phyloP scores from a whole-genome alignment of 306 rosid genomes.

The Alnus rubra region DNA sequence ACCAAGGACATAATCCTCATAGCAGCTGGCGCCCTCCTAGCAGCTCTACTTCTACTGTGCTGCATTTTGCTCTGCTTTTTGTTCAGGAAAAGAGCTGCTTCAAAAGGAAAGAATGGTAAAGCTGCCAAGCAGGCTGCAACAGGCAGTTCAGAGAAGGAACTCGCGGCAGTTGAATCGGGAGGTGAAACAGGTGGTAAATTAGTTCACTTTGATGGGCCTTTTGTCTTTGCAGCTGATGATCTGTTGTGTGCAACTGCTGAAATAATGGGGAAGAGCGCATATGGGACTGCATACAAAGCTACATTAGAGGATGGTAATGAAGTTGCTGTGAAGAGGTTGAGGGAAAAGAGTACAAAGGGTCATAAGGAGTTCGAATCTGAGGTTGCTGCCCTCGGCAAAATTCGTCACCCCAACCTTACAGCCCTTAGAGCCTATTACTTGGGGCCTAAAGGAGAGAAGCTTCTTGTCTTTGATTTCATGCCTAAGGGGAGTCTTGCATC shows the following conservation, averaged over 20 bases:
- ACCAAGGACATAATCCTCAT: constrained; percentile 82
- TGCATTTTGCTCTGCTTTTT: constrained; percentile 70
- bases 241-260: constrained; percentile 89
- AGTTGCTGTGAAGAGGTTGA: constrained; percentile 87
- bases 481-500: constrained; percentile 85
- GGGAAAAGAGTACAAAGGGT: constrained; percentile 83
- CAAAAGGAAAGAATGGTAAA: constrained; percentile 48
- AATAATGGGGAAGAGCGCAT: constrained; percentile 88
- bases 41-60: constrained; percentile 67
- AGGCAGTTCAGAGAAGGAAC: constrained; percentile 53
- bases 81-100: constrained; percentile 58
- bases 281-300: constrained; percentile 90
- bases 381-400: constrained; percentile 76
- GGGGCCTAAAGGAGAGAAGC: constrained; percentile 81
- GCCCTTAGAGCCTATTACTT: constrained; percentile 87
- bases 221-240: constrained; percentile 87
- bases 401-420: constrained; percentile 68
- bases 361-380: constrained; percentile 82
- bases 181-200: constrained; percentile 74
- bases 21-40: constrained; percentile 71
- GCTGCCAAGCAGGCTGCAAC: constrained; percentile 39
- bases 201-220: constrained; percentile 92
- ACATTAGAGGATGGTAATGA: constrained; percentile 80
- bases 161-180: constrained; percentile 51
- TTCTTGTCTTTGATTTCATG: constrained; percentile 87